A percentile compares a stretch with the other conserved stretches of the same genome.
phyloP scores from a whole-genome alignment of 1,284 basidiomycete species.

The Salmacisia buchloeana region DNA sequence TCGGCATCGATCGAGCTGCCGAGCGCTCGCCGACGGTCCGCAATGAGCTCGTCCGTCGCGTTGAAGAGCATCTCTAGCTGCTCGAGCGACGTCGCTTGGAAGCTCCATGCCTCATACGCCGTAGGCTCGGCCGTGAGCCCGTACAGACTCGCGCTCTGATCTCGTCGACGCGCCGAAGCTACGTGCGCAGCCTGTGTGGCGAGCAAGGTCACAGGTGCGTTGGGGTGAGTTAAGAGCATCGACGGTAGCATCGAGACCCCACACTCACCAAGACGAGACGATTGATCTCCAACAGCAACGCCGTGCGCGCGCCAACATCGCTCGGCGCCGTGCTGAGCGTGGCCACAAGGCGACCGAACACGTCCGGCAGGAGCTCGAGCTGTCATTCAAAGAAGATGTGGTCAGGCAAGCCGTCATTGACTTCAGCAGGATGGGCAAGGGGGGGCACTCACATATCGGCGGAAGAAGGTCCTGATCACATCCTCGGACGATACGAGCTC shows the following conservation, averaged over 20 bases:
- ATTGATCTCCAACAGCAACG: conserved; percentile 60
- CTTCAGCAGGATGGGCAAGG: conserved; percentile 24
- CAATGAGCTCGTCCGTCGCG: conserved; percentile 58
- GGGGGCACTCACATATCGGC: conserved; percentile 36
- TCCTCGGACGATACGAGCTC: not conserved
- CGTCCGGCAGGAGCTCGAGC: conserved; percentile 43
- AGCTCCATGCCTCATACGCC: conserved; percentile 71
- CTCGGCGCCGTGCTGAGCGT: conserved; percentile 23
- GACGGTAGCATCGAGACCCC: too few species aligned
- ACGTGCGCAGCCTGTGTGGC: conserved; percentile 58
- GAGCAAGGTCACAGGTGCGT: not conserved
- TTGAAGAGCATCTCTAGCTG: conserved; percentile 69
- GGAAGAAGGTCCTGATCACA: conserved; percentile 16
- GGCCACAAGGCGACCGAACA: conserved; percentile 48
- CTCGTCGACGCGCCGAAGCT: conserved; percentile 68
- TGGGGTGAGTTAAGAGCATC: not conserved
- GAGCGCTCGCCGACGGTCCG: conserved; percentile 54
- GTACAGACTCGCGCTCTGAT: conserved; percentile 67
- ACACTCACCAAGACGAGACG: conserved; percentile 58
- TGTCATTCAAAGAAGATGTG: conserved; percentile 46
- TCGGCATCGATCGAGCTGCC: conserved; percentile 54
- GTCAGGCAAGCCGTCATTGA: conserved; percentile 44
- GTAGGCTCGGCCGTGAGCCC: conserved; percentile 63
- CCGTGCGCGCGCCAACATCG: not conserved
- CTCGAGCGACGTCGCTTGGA: conserved; percentile 63